Conservation (phyloP, 225 moss, liverwort and hornwort genomes). For the Bryum argenteum region DNA sequence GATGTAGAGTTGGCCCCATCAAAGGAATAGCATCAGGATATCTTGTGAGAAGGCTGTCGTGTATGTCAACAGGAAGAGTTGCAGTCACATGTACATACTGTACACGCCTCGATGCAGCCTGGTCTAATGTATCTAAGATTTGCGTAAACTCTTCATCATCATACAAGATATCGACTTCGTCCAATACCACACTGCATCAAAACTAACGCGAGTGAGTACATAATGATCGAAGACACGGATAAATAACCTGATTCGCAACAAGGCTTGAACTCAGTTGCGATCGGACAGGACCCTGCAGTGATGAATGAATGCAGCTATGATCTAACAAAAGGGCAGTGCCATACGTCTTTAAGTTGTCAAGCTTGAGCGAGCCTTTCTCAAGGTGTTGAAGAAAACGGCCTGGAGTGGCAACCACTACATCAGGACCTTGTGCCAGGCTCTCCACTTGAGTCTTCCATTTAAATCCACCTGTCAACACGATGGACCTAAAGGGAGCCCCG, state of each 20-base stretch:
- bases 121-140: slow-evolving; percentile 80
- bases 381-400: slow-evolving; percentile 96
- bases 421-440: slow-evolving; percentile 82
- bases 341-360: slow-evolving; percentile 79
- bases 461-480: slow-evolving; percentile 91
- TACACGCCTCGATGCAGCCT: slow-evolving; percentile 75
- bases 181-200: slow-evolving; percentile 82
- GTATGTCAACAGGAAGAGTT: slow-evolving; percentile 95
- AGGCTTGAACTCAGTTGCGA: neutral
- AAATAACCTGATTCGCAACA: neutral
- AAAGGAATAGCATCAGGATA: slow-evolving; percentile 91
- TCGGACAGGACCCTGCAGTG: neutral
- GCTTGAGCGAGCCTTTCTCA: slow-evolving; percentile 77
- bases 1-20: slow-evolving; percentile 91
- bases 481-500: slow-evolving; percentile 83
- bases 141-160: slow-evolving; percentile 92
- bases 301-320: neutral
- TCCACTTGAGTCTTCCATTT: slow-evolving; percentile 99
- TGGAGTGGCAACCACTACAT: slow-evolving; percentile 90
- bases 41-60: slow-evolving; percentile 82
- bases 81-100: slow-evolving; percentile 99
- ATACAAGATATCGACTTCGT: slow-evolving; percentile 94
- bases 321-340: slow-evolving; percentile 20
- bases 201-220: neutral
- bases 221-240: neutral